Evolutionary conservation across 768 basidiomycete genomes (phyloP).

Genomic region (Coprinopsis marcescibilis): DNA sequence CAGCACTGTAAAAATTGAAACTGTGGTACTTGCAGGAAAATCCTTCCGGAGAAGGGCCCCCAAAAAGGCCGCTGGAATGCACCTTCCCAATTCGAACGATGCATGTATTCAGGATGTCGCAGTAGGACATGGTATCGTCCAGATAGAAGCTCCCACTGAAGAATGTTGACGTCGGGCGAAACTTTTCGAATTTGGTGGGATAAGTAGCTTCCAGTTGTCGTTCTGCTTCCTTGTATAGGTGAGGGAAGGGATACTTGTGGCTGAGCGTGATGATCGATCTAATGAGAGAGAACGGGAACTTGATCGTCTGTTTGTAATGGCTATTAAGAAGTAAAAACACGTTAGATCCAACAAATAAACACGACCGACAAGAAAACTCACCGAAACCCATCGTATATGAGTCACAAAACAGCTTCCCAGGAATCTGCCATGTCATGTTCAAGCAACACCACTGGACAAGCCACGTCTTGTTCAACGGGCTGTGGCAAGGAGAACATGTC

Average conservation of each 20-base stretch:
- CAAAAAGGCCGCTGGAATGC: not conserved
- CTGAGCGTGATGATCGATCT: not conserved
- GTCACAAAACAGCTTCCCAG: too few species aligned
- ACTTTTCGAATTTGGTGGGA: not conserved
- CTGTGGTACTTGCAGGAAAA: not conserved
- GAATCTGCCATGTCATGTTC: too few species aligned
- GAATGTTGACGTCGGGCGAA: not conserved
- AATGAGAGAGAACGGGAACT: not conserved
- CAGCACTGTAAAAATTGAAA: not conserved
- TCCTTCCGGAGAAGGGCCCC: not conserved
- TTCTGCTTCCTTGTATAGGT: not conserved
- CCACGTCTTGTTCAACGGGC: not conserved
- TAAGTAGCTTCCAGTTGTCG: not conserved
- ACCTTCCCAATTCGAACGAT: not conserved
- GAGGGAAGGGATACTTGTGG: not conserved
- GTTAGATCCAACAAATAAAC: not conserved
- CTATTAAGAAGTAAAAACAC: too few species aligned
- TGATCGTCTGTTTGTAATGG: not conserved
- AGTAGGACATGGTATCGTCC: not conserved
- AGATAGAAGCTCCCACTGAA: not conserved
- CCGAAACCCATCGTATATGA: too few species aligned
- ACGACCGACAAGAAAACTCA: not conserved
- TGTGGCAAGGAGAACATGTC: constrained; percentile 9
- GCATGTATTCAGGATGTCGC: not conserved
- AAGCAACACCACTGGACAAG: not conserved